These are phyloP conservation scores for Pseudocercospora vitis DNA, from an alignment of 2,329 filamentous ascomycete genomes.

Conservation along the genomic window DNA sequence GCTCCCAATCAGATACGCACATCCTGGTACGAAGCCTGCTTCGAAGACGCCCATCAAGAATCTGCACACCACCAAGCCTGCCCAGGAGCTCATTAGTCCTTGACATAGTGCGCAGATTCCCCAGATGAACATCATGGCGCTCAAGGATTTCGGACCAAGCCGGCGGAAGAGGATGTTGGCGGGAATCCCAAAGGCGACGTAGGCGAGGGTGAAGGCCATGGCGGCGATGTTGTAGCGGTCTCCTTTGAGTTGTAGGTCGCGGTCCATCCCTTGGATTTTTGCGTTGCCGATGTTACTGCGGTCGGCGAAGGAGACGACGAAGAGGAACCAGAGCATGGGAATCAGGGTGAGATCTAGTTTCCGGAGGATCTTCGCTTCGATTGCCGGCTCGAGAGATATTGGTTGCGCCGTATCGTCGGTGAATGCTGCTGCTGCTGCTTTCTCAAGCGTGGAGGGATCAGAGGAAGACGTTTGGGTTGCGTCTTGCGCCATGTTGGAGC, in stretches of 20 bases:
- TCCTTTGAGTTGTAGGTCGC: constrained; percentile 18
- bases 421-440: too few relatives aligned
- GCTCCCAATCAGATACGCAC: constrained; percentile 33
- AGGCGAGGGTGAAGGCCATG: constrained; percentile 41
- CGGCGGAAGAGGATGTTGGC: constrained; percentile 38
- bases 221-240: constrained; percentile 37
- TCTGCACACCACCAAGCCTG: constrained; percentile 36
- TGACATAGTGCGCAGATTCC: constrained; percentile 41
- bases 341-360: constrained; percentile 31
- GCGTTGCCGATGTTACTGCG: constrained; percentile 36
- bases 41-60: constrained; percentile 41
- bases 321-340: constrained; percentile 42
- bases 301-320: constrained; percentile 39
- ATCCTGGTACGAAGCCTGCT: constrained; percentile 43
- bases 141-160: constrained; percentile 39
- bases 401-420: background rate
- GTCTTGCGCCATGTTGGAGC: background rate
- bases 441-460: background rate
- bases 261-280: constrained; percentile 29
- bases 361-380: background rate
- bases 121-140: constrained; percentile 43
- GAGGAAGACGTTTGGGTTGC: too few relatives aligned
- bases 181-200: constrained; percentile 40
- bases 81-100: constrained; percentile 37
- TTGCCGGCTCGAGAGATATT: background rate